Evolutionary conservation across 108 stramenopile species (phyloP), one percentile per base, ranked within the genome.

Genomic region (Craspedostauros australis): DNA sequence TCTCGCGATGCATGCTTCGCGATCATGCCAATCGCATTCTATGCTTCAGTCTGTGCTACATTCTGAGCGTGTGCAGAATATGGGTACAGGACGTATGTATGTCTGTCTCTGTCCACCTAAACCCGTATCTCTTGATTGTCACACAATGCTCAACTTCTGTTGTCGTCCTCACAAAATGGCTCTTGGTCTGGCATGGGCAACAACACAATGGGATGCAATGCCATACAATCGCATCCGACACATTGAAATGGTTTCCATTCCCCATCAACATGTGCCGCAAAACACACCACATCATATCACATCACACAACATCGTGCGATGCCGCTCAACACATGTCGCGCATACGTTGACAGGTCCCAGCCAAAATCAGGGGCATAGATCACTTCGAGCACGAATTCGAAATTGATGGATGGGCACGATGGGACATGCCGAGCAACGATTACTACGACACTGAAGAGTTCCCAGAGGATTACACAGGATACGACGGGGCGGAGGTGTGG

Each of bases 351-450:
- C 21, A 78, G 76, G 73, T 89, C 7, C 86, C 87, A 5, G 30
- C 15, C 3, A 32, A 44, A 12, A 74, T 90, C 8, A 64, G 71
- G 21, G 16, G 28, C 0, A 45, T 48, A 2, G 88, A 94, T 56
- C 48, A 46, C 18, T 32, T 54, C 12, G 82, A 94, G 46, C 66
- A 68, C 44, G 69, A 64, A 9, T 88, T 91, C 59, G 85, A 91
- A 29, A 32, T 91, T 38, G 93, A 95, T 42, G 87, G 87, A 12
- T 94, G 87, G 87, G 86, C 79, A 0, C 71, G 93, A 22, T 89
- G 87, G 86, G 93, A 94, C 47, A 89, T 91, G 93, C 89, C 93
- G 21, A 64, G 68, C 7, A 84, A 91, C 20, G 93, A 94, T 50
- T 94, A 94, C 50, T 94, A 94, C 56, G 85, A 88, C 57, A 78